Evolutionary conservation across 768 basidiomycete genomes (phyloP).

Genomic region (Tulasnella sp.): DNA sequence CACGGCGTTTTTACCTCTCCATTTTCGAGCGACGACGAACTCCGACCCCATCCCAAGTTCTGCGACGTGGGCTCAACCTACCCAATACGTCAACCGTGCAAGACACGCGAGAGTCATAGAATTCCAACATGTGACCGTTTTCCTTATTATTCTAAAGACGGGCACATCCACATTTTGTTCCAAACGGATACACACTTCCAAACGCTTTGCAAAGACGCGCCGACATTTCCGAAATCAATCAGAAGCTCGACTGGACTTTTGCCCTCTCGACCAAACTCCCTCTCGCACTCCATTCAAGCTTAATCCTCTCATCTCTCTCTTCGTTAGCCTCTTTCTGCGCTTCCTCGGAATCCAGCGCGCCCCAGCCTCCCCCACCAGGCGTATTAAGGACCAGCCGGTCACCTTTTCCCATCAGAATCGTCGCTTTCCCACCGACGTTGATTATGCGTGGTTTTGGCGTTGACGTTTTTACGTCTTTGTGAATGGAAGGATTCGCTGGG

Average conservation of each 20-base stretch:
- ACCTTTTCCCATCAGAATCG: conserved; percentile 80
- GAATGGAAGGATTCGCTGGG: background rate
- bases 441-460: conserved; percentile 44
- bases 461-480: background rate
- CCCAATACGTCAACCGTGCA: background rate
- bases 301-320: conserved; percentile 14
- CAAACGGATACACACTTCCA: background rate
- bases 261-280: conserved; percentile 14
- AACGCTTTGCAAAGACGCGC: background rate
- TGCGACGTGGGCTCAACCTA: background rate
- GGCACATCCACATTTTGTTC: background rate
- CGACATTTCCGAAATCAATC: background rate
- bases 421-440: conserved; percentile 86
- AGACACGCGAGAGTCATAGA: background rate
- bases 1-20: background rate
- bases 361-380: conserved; percentile 89
- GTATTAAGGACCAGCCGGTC: conserved; percentile 77
- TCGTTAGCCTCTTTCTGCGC: conserved; percentile 22
- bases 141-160: background rate
- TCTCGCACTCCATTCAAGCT: conserved; percentile 12
- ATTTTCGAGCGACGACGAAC: background rate
- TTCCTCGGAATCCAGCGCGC: conserved; percentile 30
- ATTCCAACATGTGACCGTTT: background rate
- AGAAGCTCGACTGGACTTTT: conserved; percentile 6
- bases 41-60: background rate